phyloP scores from a whole-genome alignment of 2,329 filamentous ascomycete genomes.

The Sordariomycetes sp. region DNA sequence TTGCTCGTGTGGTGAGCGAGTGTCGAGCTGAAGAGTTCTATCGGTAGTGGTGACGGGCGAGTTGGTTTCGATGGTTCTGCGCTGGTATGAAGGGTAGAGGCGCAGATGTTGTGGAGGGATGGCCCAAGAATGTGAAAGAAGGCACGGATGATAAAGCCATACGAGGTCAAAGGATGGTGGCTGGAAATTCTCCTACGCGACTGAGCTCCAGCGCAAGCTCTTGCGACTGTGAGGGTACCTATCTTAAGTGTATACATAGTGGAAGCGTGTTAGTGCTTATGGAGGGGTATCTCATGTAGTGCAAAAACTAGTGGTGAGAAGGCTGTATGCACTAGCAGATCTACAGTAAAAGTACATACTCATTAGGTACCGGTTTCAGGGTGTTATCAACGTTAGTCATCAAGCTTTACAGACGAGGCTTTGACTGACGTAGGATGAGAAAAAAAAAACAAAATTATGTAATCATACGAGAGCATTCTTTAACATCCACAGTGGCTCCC shows the following conservation, averaged over 20 bases:
- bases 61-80: neutral
- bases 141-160: neutral
- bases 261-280: neutral
- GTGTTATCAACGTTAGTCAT: neutral
- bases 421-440: neutral
- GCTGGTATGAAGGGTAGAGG: neutral
- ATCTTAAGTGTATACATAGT: neutral
- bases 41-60: neutral
- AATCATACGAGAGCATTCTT: neutral
- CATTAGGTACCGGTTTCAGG: neutral
- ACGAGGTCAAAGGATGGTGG: neutral
- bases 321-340: no score
- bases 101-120: neutral
- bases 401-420: neutral
- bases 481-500: neutral
- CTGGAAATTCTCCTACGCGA: conserved; percentile 1
- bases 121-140: neutral
- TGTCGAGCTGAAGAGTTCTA: neutral
- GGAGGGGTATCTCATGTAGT: neutral
- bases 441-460: neutral
- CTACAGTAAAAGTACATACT: neutral
- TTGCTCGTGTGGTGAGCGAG: neutral
- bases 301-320: neutral
- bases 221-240: neutral
- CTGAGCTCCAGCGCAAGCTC: neutral